Percentiles rank a stretch among this genome's conserved stretches.
Conservation (phyloP, 257 asterid genomes). For the Solanum etuberosum region DNA sequence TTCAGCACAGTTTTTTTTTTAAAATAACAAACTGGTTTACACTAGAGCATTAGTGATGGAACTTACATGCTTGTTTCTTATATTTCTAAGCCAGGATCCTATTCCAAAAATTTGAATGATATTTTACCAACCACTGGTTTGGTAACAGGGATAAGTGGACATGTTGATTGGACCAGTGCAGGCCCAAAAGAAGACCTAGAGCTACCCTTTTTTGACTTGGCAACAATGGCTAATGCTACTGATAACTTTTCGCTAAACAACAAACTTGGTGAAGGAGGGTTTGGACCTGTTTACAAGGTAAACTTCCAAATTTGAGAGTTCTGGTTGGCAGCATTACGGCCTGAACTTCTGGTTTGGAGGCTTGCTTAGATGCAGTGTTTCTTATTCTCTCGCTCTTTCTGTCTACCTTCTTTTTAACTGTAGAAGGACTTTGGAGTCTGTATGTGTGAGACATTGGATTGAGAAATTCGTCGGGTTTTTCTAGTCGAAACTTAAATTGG, state of each 20-base stretch:
- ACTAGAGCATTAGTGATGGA: neutral
- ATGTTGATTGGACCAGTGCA: neutral
- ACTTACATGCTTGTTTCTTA: neutral
- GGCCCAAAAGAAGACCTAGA: slow-evolving; percentile 20
- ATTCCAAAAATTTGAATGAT: neutral
- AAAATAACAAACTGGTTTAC: too few relatives aligned
- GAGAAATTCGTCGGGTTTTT: too few relatives aligned
- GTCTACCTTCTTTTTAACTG: too few relatives aligned
- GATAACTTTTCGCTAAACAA: slow-evolving; percentile 19
- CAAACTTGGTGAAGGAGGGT: slow-evolving; percentile 44
- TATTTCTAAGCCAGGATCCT: neutral
- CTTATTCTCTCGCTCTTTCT: too few relatives aligned
- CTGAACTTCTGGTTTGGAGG: too few relatives aligned
- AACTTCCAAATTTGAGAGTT: neutral
- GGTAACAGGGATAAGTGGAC: neutral
- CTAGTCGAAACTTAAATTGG: too few relatives aligned
- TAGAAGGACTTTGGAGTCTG: too few relatives aligned
- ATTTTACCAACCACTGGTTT: neutral
- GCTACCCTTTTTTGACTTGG: neutral
- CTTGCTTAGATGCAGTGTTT: too few relatives aligned
- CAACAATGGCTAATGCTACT: slow-evolving; percentile 24
- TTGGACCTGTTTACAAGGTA: slow-evolving; percentile 46
- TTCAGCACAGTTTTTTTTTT: neutral
- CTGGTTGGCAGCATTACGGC: too few relatives aligned
- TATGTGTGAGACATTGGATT: too few relatives aligned